Evolutionary conservation across 306 rosid species (phyloP).

Genomic region (Coriaria nepalensis): DNA sequence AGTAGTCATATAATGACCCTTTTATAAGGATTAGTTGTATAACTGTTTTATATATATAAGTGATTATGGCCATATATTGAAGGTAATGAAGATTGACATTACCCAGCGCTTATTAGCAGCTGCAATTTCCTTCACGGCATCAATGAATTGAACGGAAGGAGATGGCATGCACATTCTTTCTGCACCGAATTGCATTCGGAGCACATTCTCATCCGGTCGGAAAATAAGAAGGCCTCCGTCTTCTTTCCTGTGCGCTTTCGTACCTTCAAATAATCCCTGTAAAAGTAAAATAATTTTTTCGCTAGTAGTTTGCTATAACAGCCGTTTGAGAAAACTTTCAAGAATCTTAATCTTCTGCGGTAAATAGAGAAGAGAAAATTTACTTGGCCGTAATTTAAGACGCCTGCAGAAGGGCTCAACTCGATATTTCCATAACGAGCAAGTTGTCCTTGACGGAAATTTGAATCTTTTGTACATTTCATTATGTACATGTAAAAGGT

Average conservation of each 20-base stretch:
- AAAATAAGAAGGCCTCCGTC: slow-evolving; percentile 58
- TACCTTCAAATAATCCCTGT: slow-evolving; percentile 82
- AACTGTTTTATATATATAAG: too few species aligned
- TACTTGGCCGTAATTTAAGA: slow-evolving; percentile 85
- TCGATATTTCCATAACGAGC: slow-evolving; percentile 49
- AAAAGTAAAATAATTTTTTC: too few species aligned
- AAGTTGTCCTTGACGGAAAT: slow-evolving; percentile 45
- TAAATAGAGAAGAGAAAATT: background rate
- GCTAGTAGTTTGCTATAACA: background rate
- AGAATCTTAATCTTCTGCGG: background rate
- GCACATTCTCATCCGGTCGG: slow-evolving; percentile 67
- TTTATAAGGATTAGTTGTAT: too few species aligned
- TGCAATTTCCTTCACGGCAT: slow-evolving; percentile 60
- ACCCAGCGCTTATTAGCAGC: slow-evolving; percentile 87
- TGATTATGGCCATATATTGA: too few species aligned
- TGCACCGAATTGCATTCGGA: slow-evolving; percentile 60
- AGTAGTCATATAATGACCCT: too few species aligned
- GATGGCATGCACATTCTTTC: slow-evolving; percentile 87
- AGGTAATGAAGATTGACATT: background rate
- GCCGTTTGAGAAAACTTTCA: background rate
- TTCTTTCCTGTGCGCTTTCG: slow-evolving; percentile 66
- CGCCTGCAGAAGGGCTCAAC: slow-evolving; percentile 74
- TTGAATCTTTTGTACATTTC: slow-evolving; percentile 31
- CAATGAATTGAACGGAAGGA: slow-evolving; percentile 54
- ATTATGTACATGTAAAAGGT: slow-evolving; percentile 63